Conservation (phyloP, 2,329 filamentous ascomycete genomes). For the Bimuria novae-zelandiae region DNA sequence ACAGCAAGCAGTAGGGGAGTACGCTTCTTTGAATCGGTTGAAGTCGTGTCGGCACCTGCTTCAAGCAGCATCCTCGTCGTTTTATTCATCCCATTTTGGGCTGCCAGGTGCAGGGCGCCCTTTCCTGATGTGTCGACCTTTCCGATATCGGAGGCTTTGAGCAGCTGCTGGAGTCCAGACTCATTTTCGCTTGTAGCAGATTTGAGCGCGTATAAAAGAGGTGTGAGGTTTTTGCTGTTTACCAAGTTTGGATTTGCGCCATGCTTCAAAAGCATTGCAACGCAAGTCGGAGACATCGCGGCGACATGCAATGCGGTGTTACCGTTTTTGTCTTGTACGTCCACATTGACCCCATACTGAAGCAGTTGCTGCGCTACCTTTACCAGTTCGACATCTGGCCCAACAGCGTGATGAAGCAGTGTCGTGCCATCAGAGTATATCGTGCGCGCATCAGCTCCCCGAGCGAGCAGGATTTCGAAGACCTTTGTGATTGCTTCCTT, state of each 20-base stretch:
- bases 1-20: constrained; percentile 39
- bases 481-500: constrained; percentile 27
- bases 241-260: constrained; percentile 22
- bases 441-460: constrained; percentile 27
- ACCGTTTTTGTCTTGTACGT: constrained; percentile 28
- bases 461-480: constrained; percentile 30
- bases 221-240: constrained; percentile 28
- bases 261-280: constrained; percentile 30
- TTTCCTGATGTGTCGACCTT: constrained; percentile 19
- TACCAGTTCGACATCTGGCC: constrained; percentile 16
- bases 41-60: constrained; percentile 27
- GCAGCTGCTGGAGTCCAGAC: constrained; percentile 28
- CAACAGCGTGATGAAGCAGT: constrained; percentile 35
- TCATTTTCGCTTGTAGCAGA: constrained; percentile 20
- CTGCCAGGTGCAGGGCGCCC: constrained; percentile 36
- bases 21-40: constrained; percentile 26
- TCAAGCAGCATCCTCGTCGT: constrained; percentile 28
- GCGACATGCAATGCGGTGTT: constrained; percentile 36
- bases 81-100: constrained; percentile 29
- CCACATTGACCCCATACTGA: constrained; percentile 25
- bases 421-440: constrained; percentile 35
- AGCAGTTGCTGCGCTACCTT: constrained; percentile 31
- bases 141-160: constrained; percentile 30
- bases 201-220: constrained; percentile 24
- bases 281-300: constrained; percentile 26